Evolutionary conservation across 2,329 filamentous ascomycete species (phyloP), one percentile per base, ranked within the genome.

Genomic region (Aspergillus sp.): DNA sequence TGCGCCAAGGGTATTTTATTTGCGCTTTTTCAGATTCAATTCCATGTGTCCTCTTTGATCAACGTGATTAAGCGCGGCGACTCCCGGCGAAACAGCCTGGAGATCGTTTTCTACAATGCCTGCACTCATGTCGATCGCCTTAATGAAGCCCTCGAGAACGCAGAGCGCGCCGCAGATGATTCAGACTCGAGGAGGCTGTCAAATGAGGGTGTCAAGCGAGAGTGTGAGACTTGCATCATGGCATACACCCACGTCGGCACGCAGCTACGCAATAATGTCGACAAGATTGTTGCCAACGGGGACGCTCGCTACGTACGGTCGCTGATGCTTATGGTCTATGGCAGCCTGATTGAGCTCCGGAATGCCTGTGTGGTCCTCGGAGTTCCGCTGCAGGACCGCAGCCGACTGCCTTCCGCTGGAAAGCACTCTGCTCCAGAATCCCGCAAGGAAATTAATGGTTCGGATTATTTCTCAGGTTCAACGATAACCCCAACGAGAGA

Each of bases 231-330:
- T 14, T 70, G 65, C 39, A 62, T 74, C 26, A 63, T 60, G 42
- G 62, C 63, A 15, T 73, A 72, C 42, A 61, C 57, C 10, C 61
- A 67, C 39, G 63, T 74, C 20, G 61, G 61, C 25, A 61, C 62
- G 22, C 66, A 71, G 36, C 50, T 74, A 28, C 64, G 64, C 31
- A 61, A 66, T 30, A 66, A 60, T 28, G 55, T 65, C 15, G 53
- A 58, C 28, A 71, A 71, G 36, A 69, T 75, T 20, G 63, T 73
- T n/a, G 59, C 67, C 29, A 65, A 70, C 30, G 67, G 68, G 3
- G 73, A 78, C 42, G 61, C 68, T 5, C 67, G 71, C 35, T 71
- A 76, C 41, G 58, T 78, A 32, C 70, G 75, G 15, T 74, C 68
- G 11, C 60, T 77, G 26, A 66, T 80, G 55, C 63, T 76, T 22